Evolutionary conservation across 257 asterid genomes (phyloP).

Genomic region (Voacanga thouarsii): DNA sequence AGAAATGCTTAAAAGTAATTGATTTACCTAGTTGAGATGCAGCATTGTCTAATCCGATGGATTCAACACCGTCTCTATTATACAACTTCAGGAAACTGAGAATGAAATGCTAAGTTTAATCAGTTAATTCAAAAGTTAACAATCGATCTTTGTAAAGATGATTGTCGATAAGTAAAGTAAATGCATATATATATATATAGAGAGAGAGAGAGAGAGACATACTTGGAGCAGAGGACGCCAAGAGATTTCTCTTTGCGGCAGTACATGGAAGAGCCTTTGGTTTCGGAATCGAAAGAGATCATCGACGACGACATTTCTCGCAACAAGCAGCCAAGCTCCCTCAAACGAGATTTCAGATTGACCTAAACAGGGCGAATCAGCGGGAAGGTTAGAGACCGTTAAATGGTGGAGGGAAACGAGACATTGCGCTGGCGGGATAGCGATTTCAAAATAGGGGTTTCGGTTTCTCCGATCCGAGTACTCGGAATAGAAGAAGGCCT

Average conservation of each 20-base stretch:
- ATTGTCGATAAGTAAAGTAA: not conserved
- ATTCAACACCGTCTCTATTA: slow-evolving; percentile 50
- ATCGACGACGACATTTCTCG: not conserved
- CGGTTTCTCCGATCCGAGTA: not conserved
- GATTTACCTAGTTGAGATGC: slow-evolving; percentile 51
- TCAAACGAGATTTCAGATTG: not conserved
- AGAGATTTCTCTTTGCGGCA: slow-evolving; percentile 13
- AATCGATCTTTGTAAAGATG: not conserved
- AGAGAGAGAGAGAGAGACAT: too few species aligned
- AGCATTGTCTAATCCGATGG: slow-evolving; percentile 54
- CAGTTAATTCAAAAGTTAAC: not conserved
- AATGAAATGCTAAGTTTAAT: slow-evolving; percentile 11
- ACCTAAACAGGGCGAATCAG: not conserved
- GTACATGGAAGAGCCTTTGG: not conserved
- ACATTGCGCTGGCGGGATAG: not conserved
- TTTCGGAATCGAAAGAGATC: not conserved
- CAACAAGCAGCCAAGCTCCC: too few species aligned
- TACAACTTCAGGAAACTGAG: slow-evolving; percentile 57
- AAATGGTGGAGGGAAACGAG: not conserved
- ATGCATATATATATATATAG: too few species aligned
- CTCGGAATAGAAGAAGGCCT: not conserved
- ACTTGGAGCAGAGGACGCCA: slow-evolving; percentile 5
- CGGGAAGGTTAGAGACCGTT: not conserved
- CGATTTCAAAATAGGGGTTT: not conserved
- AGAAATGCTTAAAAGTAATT: not conserved